Evolutionary conservation across 768 basidiomycete species (phyloP).

Genomic region (Postia placenta): DNA sequence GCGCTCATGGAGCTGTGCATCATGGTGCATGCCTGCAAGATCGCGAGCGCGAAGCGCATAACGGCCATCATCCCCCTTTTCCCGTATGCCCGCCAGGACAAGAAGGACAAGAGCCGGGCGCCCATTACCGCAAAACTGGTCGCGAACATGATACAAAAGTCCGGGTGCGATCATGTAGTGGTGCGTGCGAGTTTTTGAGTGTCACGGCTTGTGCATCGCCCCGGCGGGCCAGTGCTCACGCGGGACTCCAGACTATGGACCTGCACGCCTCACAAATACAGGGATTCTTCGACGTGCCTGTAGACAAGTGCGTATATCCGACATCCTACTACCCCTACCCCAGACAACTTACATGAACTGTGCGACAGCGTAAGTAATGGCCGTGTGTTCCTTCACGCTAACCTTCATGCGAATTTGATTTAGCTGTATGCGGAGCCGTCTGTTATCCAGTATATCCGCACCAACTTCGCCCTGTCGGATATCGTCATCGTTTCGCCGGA

Average conservation of each 20-base stretch:
- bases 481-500: constrained; percentile 97
- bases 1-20: constrained; percentile 98
- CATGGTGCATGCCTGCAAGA: constrained; percentile 99
- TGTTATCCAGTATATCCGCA: constrained; percentile 90
- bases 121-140: constrained; percentile 98
- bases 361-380: constrained; percentile 41
- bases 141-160: constrained; percentile 92
- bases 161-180: constrained; percentile 95
- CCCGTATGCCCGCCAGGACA: constrained; percentile 97
- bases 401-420: constrained; percentile 10
- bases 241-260: constrained; percentile 85
- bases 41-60: constrained; percentile 96
- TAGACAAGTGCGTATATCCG: constrained; percentile 82
- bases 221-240: not conserved
- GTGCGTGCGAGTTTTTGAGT: constrained; percentile 41
- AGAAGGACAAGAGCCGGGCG: constrained; percentile 98
- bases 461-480: constrained; percentile 77
- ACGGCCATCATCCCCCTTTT: constrained; percentile 98
- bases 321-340: constrained; percentile 3
- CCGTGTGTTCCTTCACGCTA: constrained; percentile 7
- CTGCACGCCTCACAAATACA: constrained; percentile 98
- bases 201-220: not conserved
- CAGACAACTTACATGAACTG: not conserved
- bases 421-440: constrained; percentile 96
- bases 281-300: constrained; percentile 99